These are phyloP conservation scores for Clausena lansium DNA, from an alignment of 345 rosid species.

Conservation along the genomic window DNA sequence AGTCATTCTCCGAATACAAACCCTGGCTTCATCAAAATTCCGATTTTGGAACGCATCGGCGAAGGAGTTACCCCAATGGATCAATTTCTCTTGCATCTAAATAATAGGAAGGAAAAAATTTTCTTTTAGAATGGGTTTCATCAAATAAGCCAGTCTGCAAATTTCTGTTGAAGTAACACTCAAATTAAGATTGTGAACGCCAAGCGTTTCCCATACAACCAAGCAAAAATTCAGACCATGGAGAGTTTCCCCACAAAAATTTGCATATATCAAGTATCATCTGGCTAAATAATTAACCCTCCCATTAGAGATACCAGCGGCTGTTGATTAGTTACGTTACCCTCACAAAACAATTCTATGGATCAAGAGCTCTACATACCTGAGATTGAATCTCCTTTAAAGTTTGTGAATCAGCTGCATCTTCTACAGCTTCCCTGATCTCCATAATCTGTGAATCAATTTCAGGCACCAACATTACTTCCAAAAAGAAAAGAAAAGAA, in stretches of 20 bases:
- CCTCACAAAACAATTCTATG: constrained; percentile 7
- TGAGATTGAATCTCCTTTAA: constrained; percentile 54
- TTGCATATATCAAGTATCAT: background rate
- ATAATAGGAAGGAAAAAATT: constrained; percentile 10
- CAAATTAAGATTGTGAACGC: background rate
- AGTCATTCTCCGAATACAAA: constrained; percentile 79
- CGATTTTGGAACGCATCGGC: constrained; percentile 46
- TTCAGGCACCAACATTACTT: background rate
- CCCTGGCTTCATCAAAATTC: constrained; percentile 63
- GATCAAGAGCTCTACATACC: constrained; percentile 40
- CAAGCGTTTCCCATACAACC: background rate
- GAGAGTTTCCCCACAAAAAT: background rate
- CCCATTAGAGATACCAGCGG: background rate
- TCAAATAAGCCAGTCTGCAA: background rate
- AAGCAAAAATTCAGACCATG: background rate
- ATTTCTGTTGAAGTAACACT: background rate
- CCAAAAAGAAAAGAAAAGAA: background rate
- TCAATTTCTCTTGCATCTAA: constrained; percentile 68
- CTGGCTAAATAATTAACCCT: background rate
- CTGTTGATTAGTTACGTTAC: background rate
- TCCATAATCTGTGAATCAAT: constrained; percentile 69
- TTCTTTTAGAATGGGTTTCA: background rate
- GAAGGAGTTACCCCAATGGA: constrained; percentile 61
- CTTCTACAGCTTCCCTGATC: constrained; percentile 86
- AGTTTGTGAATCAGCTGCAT: constrained; percentile 57